Evolutionary conservation across 83 land plant species (phyloP), one percentile per base, ranked within the genome.

Genomic region (Picea engelmannii): DNA sequence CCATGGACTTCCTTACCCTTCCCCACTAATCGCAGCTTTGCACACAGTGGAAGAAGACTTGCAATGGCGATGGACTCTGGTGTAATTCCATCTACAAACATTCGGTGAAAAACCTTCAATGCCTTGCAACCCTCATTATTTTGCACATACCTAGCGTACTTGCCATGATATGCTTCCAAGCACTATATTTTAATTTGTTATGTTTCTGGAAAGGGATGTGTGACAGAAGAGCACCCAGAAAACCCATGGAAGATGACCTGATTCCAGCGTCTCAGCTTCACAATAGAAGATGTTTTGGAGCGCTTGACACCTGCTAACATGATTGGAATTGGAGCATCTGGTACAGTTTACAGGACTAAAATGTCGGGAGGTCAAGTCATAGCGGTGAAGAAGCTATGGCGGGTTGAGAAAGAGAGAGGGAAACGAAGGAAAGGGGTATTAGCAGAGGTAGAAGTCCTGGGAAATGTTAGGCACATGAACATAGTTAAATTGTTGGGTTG

Each of bases 371-470:
- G 94, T 58, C 93, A 94, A 80, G 79, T 82, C 55, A 86, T 94
- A 70, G 96, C 96, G 47, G 96, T 94, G 65, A 94, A 94, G 82
- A 88, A 85, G 62, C 87, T 93, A 25, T 89, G 91, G 92, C 87
- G 86, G 25, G 83, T 82, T 82, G 58, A 86, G 65, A 90, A 88
- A 70, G 88, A 82, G 80, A 42, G 66, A 55, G 10, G 5, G 67
- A n/a, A 49, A 66, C 81, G 85, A 83, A 62, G 42, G 68, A n/a
- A 17, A 23, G 31, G 23, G 18, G 83, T 82, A 62, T 21, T 90
- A 59, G 88, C 96, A 15, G 96, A 94, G 85, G 96, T 94, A 40
- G 93, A 92, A 17, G 94, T 92, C 55, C 60, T 94, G 25, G 93
- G 94, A 2, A 85, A 83, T 68, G 89, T 94, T 61, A 64, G 91